Evolutionary conservation across 2,329 filamentous ascomycete species (phyloP).

Genomic region (Phyllosticta paracitricarpa): DNA sequence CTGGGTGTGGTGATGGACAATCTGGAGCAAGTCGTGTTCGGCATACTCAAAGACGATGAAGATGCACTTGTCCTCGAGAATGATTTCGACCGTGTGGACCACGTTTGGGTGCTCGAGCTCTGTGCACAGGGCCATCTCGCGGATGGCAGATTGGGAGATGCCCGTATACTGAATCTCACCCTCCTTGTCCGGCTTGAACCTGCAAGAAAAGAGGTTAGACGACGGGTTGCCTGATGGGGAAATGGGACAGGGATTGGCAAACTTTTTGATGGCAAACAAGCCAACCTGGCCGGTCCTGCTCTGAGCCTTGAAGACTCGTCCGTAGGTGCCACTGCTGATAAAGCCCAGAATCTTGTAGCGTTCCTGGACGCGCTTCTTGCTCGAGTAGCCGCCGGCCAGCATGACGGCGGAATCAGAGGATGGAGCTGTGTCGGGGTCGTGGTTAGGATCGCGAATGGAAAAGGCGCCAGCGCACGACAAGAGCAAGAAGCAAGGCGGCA

Average conservation of each 20-base stretch:
- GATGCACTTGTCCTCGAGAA: conserved; percentile 96
- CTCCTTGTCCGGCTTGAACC: conserved; percentile 95
- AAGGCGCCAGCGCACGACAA: neutral
- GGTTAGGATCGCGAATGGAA: conserved; percentile 2
- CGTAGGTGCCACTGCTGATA: conserved; percentile 96
- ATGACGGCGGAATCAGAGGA: conserved; percentile 20
- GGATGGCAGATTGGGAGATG: conserved; percentile 92
- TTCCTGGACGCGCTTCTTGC: conserved; percentile 81
- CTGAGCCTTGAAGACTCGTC: conserved; percentile 91
- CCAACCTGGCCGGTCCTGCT: conserved; percentile 62
- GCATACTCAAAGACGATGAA: conserved; percentile 99
- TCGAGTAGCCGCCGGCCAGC: conserved; percentile 43
- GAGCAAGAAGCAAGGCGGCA: neutral
- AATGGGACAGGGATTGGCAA: conserved; percentile 17
- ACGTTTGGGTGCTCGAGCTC: conserved; percentile 85
- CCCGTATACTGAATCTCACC: conserved; percentile 95
- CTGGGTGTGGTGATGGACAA: conserved; percentile 95
- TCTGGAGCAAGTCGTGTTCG: conserved; percentile 92
- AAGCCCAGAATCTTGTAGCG: conserved; percentile 96
- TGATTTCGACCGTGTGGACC: conserved; percentile 86
- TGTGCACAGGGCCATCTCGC: conserved; percentile 94
- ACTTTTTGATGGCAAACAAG: conserved; percentile 98
- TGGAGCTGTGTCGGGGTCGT: neutral
- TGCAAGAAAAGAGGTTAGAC: conserved; percentile 19
- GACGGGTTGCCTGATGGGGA: neutral